These are phyloP conservation scores for Pythium biforme DNA, from an alignment of 352 stramenopile genomes.

Conservation along the genomic window DNA sequence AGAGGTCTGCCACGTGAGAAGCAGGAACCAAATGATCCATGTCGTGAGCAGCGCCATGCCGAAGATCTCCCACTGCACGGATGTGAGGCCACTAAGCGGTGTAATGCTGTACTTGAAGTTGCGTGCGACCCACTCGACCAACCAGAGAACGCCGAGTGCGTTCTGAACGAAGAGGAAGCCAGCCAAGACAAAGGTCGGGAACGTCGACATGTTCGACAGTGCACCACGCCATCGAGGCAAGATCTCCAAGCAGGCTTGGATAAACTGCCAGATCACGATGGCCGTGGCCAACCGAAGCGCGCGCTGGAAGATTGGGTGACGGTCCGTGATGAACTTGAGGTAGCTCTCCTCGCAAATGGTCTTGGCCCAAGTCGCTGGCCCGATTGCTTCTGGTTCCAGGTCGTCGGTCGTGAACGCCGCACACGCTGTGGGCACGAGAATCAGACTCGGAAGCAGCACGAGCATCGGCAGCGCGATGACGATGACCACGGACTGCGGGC, in stretches of 20 bases:
- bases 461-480: constrained; percentile 74
- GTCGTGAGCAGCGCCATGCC: constrained; percentile 72
- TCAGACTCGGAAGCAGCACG: constrained; percentile 69
- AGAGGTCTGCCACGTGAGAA: constrained; percentile 60
- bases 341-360: constrained; percentile 82
- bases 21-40: constrained; percentile 85
- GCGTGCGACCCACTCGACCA: constrained; percentile 70
- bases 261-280: constrained; percentile 84
- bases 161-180: constrained; percentile 65
- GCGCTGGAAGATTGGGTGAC: constrained; percentile 82
- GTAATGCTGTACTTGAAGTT: constrained; percentile 72
- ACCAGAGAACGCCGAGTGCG: constrained; percentile 60
- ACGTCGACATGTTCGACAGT: constrained; percentile 48
- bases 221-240: constrained; percentile 66
- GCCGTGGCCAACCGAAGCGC: constrained; percentile 73
- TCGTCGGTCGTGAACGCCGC: constrained; percentile 21
- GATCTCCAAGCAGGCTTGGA: constrained; percentile 84
- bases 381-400: constrained; percentile 26
- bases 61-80: constrained; percentile 79
- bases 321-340: constrained; percentile 79
- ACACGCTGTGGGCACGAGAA: constrained; percentile 68
- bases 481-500: constrained; percentile 76
- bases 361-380: constrained; percentile 34
- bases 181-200: constrained; percentile 55
- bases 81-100: constrained; percentile 58